These are phyloP conservation scores for Wakefieldia striispora DNA, from an alignment of 768 basidiomycete genomes.

Conservation along the genomic window DNA sequence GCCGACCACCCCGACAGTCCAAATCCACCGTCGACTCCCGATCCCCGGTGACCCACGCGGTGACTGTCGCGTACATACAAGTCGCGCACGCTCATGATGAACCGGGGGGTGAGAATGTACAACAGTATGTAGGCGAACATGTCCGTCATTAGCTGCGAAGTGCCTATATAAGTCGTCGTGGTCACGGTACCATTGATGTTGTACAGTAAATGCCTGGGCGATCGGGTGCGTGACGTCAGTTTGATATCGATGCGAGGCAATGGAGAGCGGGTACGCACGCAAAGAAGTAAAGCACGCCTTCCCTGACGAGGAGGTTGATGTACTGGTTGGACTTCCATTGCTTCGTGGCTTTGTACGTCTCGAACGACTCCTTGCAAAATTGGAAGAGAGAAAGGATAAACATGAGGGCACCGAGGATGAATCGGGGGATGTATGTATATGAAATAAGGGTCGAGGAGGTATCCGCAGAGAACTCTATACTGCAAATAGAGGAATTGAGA, in stretches of 20 bases:
- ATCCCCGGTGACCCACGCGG: neutral
- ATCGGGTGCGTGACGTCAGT: neutral
- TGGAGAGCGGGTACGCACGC: conserved; percentile 8
- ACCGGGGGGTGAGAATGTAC: conserved; percentile 16
- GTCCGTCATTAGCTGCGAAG: neutral
- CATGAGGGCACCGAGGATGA: conserved; percentile 12
- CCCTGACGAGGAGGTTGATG: too few relatives aligned
- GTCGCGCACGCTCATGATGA: conserved; percentile 19
- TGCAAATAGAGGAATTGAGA: conserved; percentile 16
- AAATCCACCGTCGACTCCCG: conserved; percentile 14
- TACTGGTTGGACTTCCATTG: conserved; percentile 10
- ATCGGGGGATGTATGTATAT: conserved; percentile 15
- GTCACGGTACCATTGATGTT: neutral
- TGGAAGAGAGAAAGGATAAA: conserved; percentile 3
- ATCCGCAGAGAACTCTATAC: neutral
- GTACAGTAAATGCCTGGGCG: conserved; percentile 13
- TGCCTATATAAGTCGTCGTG: neutral
- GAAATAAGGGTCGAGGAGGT: neutral
- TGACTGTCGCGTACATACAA: neutral
- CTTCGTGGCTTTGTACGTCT: conserved; percentile 7
- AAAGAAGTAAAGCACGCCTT: conserved; percentile 19
- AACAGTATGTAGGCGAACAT: neutral
- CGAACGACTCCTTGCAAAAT: conserved; percentile 5
- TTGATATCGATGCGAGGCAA: neutral
- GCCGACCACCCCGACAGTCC: neutral